Evolutionary conservation across 164 flowering plant genomes (phyloP).

Genomic region (Warburgia ugandensis): DNA sequence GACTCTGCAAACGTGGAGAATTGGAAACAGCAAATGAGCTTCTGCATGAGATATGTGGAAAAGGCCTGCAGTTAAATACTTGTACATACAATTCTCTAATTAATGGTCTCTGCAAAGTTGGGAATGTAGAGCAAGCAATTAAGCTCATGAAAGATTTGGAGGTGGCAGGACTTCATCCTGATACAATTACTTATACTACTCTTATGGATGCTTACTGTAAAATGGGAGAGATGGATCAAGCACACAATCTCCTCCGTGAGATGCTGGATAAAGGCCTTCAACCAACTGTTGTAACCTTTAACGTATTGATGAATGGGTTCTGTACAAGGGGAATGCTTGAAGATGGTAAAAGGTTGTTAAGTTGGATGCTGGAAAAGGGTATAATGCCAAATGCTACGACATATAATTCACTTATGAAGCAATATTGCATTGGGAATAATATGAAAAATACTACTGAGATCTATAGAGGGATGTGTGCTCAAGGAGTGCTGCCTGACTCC

Average conservation of each 20-base stretch:
- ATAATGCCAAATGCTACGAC: slow-evolving; percentile 28
- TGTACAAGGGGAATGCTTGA: slow-evolving; percentile 46
- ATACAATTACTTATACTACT: slow-evolving; percentile 27
- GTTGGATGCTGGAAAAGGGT: slow-evolving; percentile 42
- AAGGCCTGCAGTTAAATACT: slow-evolving; percentile 23
- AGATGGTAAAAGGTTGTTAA: slow-evolving; percentile 34
- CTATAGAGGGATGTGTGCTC: slow-evolving; percentile 21
- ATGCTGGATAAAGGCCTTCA: slow-evolving; percentile 30
- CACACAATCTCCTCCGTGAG: slow-evolving; percentile 24
- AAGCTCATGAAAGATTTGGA: slow-evolving; percentile 30
- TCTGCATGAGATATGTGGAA: slow-evolving; percentile 27
- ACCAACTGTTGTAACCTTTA: slow-evolving; percentile 37
- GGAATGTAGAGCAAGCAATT: slow-evolving; percentile 25
- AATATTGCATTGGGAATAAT: slow-evolving; percentile 20
- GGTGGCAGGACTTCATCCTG: slow-evolving; percentile 20
- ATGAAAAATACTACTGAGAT: slow-evolving; percentile 23
- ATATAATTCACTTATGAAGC: slow-evolving; percentile 29
- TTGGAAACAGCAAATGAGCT: slow-evolving; percentile 31
- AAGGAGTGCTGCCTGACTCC: slow-evolving; percentile 20
- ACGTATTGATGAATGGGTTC: slow-evolving; percentile 46
- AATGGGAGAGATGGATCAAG: slow-evolving; percentile 21
- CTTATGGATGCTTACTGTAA: slow-evolving; percentile 32
- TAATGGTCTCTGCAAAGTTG: slow-evolving; percentile 29
- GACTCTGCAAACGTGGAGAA: slow-evolving; percentile 27
- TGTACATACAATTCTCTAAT: slow-evolving; percentile 25